Conservation (phyloP, 306 rosid genomes). For the Astragalus glycyphyllos region DNA sequence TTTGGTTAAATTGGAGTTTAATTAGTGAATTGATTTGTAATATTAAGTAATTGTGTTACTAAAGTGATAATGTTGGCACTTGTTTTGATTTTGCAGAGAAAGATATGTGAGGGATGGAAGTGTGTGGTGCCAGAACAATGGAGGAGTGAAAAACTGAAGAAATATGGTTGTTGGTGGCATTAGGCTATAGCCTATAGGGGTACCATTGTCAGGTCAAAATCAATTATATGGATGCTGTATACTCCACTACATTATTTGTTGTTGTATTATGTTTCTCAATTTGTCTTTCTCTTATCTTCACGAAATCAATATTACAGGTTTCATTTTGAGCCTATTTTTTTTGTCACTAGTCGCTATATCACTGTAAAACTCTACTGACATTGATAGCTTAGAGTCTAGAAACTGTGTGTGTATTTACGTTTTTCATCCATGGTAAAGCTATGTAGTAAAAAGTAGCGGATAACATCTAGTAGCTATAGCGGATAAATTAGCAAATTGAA, state of each 20-base stretch:
- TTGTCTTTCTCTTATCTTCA: conserved; percentile 17
- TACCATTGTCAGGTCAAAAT: conserved; percentile 36
- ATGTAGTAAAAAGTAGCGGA: too few species aligned
- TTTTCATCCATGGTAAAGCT: too few species aligned
- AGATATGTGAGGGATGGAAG: conserved; percentile 67
- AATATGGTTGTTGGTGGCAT: conserved; percentile 37
- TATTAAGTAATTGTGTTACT: too few species aligned
- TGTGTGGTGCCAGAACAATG: conserved; percentile 71
- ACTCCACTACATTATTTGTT: too few species aligned
- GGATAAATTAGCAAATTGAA: too few species aligned
- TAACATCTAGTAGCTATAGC: too few species aligned
- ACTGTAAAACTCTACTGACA: conserved; percentile 9
- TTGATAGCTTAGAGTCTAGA: background rate
- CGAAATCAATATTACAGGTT: conserved; percentile 16
- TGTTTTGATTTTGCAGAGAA: conserved; percentile 50
- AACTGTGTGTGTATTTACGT: too few species aligned
- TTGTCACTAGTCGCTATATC: background rate
- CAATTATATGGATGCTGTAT: conserved; percentile 29
- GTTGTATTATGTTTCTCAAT: conserved; percentile 3
- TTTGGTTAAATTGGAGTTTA: too few species aligned
- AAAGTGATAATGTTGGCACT: conserved; percentile 18
- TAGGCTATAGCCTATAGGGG: conserved; percentile 23
- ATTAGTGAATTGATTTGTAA: too few species aligned
- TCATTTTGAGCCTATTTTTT: conserved; percentile 25
- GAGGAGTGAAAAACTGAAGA: conserved; percentile 62